Percentiles rank a stretch among this genome's conserved stretches.
Evolutionary conservation across 257 asterid genomes (phyloP).

Genomic region (Jasminum sambac): DNA sequence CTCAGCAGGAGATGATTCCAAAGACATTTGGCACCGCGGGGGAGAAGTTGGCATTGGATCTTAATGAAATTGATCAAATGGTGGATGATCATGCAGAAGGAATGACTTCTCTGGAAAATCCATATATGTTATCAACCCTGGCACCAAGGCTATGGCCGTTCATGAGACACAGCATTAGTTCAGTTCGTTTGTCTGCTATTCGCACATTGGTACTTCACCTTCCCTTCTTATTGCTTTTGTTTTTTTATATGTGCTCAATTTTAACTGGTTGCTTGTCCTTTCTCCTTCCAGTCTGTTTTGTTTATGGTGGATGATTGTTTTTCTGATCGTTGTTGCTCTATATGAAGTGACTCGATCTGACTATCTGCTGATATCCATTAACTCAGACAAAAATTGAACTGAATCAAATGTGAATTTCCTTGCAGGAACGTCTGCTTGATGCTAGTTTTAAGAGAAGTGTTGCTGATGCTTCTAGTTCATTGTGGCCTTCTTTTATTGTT

Average conservation of each 20-base stretch:
- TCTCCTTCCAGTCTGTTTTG: not conserved
- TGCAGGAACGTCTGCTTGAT: slow-evolving; percentile 98
- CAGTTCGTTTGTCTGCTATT: slow-evolving; percentile 95
- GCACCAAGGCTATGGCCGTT: slow-evolving; percentile 99
- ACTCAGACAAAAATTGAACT: slow-evolving; percentile 1
- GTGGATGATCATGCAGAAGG: slow-evolving; percentile 71
- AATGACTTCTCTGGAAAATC: slow-evolving; percentile 67
- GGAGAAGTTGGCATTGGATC: slow-evolving; percentile 70
- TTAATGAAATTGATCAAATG: slow-evolving; percentile 57
- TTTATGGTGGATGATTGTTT: slow-evolving; percentile 1
- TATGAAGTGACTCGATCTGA: slow-evolving; percentile 11
- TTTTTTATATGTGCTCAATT: slow-evolving; percentile 11
- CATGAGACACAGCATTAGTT: slow-evolving; percentile 96
- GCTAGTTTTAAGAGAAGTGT: slow-evolving; percentile 78
- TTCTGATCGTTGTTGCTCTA: not conserved
- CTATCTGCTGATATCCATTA: slow-evolving; percentile 19
- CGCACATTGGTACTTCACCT: slow-evolving; percentile 79
- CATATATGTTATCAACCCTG: slow-evolving; percentile 69
- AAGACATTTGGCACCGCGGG: slow-evolving; percentile 51
- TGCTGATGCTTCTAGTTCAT: slow-evolving; percentile 60
- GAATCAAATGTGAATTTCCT: slow-evolving; percentile 17
- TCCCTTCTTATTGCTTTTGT: slow-evolving; percentile 7
- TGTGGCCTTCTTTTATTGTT: slow-evolving; percentile 96
- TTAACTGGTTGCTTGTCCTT: slow-evolving; percentile 14
- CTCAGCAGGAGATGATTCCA: slow-evolving; percentile 94